A percentile compares a stretch with the other conserved stretches of the same genome.
phyloP scores from a whole-genome alignment of 176 grass and related monocot genomes.

The Cenchrus americanus region DNA sequence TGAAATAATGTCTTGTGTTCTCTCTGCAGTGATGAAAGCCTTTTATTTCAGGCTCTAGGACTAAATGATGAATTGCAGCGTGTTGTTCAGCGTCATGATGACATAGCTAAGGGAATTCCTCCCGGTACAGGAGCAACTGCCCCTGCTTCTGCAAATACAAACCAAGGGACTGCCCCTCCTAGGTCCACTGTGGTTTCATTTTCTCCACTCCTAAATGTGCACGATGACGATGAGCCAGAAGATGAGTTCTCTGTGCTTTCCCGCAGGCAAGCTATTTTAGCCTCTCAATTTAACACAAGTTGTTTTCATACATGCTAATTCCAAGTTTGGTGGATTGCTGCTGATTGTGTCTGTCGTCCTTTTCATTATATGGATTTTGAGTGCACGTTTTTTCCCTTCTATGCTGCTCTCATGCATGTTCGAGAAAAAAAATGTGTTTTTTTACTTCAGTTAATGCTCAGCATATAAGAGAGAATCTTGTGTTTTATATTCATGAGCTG shows the following conservation, averaged over 20 bases:
- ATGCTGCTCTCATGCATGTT: no score
- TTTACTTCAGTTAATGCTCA: neutral
- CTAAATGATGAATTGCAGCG: constrained; percentile 92
- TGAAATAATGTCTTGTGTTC: constrained; percentile 21
- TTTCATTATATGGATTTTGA: neutral
- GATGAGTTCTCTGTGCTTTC: constrained; percentile 81
- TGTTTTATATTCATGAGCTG: constrained; percentile 32
- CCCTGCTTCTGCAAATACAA: constrained; percentile 48
- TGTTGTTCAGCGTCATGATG: constrained; percentile 89
- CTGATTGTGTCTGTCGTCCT: neutral
- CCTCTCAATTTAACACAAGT: neutral
- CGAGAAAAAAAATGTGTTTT: neutral
- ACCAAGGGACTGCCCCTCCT: constrained; percentile 51
- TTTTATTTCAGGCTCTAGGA: constrained; percentile 82
- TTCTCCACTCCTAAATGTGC: constrained; percentile 80
- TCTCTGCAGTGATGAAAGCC: constrained; percentile 83
- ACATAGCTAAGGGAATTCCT: constrained; percentile 68
- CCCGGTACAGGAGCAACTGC: constrained; percentile 36
- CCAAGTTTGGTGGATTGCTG: constrained; percentile 8
- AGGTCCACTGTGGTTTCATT: constrained; percentile 53
- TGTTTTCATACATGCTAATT: constrained; percentile 30
- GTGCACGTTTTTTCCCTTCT: neutral
- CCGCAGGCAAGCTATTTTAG: constrained; percentile 56
- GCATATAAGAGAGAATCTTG: neutral
- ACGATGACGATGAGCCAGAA: constrained; percentile 78